Evolutionary conservation across 2,329 filamentous ascomycete species (phyloP).

Genomic region (Epichloe sp.): DNA sequence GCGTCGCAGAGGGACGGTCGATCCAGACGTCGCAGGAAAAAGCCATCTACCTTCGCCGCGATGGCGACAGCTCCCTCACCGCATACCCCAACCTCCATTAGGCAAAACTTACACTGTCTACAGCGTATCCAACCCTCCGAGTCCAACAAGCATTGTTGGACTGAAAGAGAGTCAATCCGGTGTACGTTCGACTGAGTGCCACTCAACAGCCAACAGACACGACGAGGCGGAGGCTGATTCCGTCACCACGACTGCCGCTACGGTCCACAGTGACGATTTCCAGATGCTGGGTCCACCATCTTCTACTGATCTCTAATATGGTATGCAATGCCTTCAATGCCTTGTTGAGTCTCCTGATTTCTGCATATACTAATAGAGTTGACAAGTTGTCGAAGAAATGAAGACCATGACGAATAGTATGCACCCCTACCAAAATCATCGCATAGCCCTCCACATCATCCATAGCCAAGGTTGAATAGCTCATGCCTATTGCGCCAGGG

Average conservation of each 20-base stretch:
- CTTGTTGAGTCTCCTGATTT: neutral
- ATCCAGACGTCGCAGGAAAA: neutral
- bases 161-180: neutral
- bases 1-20: neutral
- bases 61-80: conserved; percentile 17
- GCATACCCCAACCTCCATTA: conserved; percentile 15
- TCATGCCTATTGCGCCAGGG: neutral
- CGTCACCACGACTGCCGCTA: conserved; percentile 18
- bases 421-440: conserved; percentile 1
- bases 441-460: conserved; percentile 12
- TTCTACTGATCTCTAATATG: neutral
- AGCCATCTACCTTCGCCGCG: conserved; percentile 7
- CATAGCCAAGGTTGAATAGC: neutral
- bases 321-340: neutral
- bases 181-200: neutral
- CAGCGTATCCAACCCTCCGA: conserved; percentile 13
- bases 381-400: neutral
- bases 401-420: neutral
- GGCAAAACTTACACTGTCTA: conserved; percentile 24
- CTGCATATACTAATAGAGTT: neutral
- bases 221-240: conserved; percentile 9
- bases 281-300: conserved; percentile 8
- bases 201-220: neutral
- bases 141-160: neutral
- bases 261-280: conserved; percentile 25